Conservation (phyloP, 805 yeast genomes). For the Clavispora fructus region DNA sequence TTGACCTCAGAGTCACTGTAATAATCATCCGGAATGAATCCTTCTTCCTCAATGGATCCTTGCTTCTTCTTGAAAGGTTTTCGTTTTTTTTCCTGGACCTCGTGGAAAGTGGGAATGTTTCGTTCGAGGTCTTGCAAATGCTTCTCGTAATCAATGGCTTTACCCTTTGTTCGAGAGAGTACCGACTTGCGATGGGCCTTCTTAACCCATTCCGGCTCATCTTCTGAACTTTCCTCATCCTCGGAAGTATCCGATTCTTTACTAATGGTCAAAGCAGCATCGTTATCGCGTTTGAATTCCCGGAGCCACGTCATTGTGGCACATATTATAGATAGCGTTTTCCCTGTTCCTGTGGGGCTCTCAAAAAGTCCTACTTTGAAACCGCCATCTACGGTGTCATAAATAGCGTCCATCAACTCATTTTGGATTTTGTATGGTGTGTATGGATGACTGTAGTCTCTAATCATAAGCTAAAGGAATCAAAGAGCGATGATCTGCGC, state of each 20-base stretch:
- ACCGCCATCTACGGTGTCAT: constrained; percentile 48
- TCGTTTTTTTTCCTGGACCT: constrained; percentile 2
- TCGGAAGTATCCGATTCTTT: neutral
- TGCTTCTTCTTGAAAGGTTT: neutral
- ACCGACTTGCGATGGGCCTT: constrained; percentile 31
- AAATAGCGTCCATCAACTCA: constrained; percentile 72
- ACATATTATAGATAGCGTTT: constrained; percentile 82
- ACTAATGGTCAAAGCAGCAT: constrained; percentile 1
- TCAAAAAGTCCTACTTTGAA: constrained; percentile 78
- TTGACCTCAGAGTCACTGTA: constrained; percentile 22
- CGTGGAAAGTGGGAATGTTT: neutral
- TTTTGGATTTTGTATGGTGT: constrained; percentile 74
- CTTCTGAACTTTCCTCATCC: constrained; percentile 19
- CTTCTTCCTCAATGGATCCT: constrained; percentile 5
- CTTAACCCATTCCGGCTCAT: constrained; percentile 70
- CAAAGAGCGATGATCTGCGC: neutral
- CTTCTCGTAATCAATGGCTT: constrained; percentile 35
- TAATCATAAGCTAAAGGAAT: neutral
- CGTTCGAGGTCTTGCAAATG: constrained; percentile 20
- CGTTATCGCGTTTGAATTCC: constrained; percentile 32
- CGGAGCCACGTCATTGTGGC: constrained; percentile 81
- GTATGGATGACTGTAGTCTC: constrained; percentile 66
- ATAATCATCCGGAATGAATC: constrained; percentile 32
- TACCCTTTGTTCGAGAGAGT: constrained; percentile 19
- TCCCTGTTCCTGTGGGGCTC: constrained; percentile 94